Evolutionary conservation across 805 yeast genomes (phyloP), one percentile per base, ranked within the genome.

Genomic region (Wickerhamiella dianesei): DNA sequence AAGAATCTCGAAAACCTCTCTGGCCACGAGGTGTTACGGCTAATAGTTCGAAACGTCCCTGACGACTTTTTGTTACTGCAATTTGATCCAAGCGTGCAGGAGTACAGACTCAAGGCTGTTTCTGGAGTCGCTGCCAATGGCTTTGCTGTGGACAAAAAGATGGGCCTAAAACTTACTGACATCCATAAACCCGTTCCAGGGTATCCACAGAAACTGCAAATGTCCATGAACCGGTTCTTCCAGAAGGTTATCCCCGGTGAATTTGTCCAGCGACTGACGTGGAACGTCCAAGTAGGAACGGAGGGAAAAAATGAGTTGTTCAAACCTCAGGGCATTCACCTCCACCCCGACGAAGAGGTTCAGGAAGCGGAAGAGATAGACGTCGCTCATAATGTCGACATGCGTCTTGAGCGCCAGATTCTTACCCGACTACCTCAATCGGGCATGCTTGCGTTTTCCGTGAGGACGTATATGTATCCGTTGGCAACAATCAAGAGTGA

Each of bases 111-210:
- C 36, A 66, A 80, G 45, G 78, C 77, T 0, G 75, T 77, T 4
- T 64, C 73, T 2, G 71, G 78, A 18, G 76, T 78, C 8, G 80
- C 79, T 53, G 86, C 89, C 1, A 76, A 80, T 1, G 89, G 92
- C 1, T 82, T 82, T 61, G 77, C 77, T 56, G 88, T 89, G 3
- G 61, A 69, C 4, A 63, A 58, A 5, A 72, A 75, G 53, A 69
- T 74, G 49, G 67, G 77, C 55, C 62, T 68, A 52, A 77, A 81
- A 3, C 62, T 82, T 37, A 73, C 82, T 0, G 65, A 61, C 43
- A 75, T 82, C 50, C 94, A 82, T 57, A 71, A 63, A 1, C 88
- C 88, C 0, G 92, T 82, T 2, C 94, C 92, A 0, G 75, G 73
- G 50, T 82, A 82, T 55, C 59, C 65, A 43, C 63, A 71, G 19